Evolutionary conservation across 371 early-diverging fungal genomes (phyloP).

Genomic region (Parasitella parasitica): DNA sequence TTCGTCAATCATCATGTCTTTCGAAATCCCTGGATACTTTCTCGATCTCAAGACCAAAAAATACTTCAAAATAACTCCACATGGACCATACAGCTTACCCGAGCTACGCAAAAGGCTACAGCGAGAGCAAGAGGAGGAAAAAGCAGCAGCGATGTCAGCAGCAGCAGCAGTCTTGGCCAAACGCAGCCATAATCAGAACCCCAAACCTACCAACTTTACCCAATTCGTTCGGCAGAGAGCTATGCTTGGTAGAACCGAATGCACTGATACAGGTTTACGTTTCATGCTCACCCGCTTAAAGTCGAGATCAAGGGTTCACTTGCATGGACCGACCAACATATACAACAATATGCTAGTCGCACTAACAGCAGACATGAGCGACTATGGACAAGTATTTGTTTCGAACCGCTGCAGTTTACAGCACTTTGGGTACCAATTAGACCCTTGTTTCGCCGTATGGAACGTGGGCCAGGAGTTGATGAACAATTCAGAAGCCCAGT

Average conservation of each 20-base stretch:
- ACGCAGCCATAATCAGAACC: not conserved
- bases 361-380: not conserved
- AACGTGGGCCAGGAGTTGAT: not conserved
- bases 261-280: not conserved
- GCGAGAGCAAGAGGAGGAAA: slow-evolving; percentile 15
- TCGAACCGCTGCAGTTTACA: not conserved
- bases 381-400: slow-evolving; percentile 12
- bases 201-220: not conserved
- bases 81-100: slow-evolving; percentile 24
- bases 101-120: slow-evolving; percentile 18
- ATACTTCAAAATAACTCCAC: slow-evolving; percentile 16
- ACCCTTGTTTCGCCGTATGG: slow-evolving; percentile 32
- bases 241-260: not conserved
- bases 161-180: not conserved
- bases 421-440: slow-evolving; percentile 32
- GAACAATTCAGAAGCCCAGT: not conserved
- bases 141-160: not conserved
- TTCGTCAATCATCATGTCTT: slow-evolving; percentile 13
- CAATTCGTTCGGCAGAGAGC: slow-evolving; percentile 12
- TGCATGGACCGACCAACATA: slow-evolving; percentile 1
- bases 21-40: slow-evolving; percentile 29
- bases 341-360: slow-evolving; percentile 3
- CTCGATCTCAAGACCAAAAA: slow-evolving; percentile 22
- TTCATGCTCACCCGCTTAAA: slow-evolving; percentile 1
- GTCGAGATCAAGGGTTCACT: not conserved